Percentiles rank a stretch among this genome's conserved stretches.
Conservation (phyloP, 2,329 filamentous ascomycete genomes). For the Neospermospora avenae region DNA sequence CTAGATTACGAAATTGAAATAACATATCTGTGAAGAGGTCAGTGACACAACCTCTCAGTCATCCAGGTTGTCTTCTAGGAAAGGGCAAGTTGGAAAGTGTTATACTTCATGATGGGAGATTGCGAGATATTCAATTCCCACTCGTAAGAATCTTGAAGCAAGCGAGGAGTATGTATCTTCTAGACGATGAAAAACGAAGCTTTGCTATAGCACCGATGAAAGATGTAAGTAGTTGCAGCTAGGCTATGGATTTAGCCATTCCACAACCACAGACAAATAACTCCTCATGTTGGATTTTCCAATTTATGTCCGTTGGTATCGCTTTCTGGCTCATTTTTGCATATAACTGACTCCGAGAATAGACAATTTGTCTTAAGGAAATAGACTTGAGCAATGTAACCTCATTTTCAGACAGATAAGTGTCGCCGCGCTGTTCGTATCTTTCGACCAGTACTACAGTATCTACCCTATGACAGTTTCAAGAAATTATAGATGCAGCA, state of each 20-base stretch:
- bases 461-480: too few relatives aligned
- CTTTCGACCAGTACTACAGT: too few relatives aligned
- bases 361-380: background rate
- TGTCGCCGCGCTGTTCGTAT: too few relatives aligned
- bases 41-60: background rate
- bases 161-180: background rate
- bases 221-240: background rate
- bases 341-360: background rate
- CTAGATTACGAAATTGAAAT: background rate
- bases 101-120: background rate
- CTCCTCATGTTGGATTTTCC: background rate
- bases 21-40: background rate
- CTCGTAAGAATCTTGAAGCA: background rate
- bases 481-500: too few relatives aligned
- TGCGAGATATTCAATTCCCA: background rate
- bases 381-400: too few relatives aligned
- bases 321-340: background rate
- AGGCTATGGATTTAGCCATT: background rate
- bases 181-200: background rate
- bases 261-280: too few relatives aligned
- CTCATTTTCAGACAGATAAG: too few relatives aligned
- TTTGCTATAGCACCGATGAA: background rate
- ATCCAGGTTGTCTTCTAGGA: background rate
- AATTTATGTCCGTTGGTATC: background rate
- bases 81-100: background rate